phyloP scores from a whole-genome alignment of 1,284 basidiomycete genomes.

The Ustilago trichophora region DNA sequence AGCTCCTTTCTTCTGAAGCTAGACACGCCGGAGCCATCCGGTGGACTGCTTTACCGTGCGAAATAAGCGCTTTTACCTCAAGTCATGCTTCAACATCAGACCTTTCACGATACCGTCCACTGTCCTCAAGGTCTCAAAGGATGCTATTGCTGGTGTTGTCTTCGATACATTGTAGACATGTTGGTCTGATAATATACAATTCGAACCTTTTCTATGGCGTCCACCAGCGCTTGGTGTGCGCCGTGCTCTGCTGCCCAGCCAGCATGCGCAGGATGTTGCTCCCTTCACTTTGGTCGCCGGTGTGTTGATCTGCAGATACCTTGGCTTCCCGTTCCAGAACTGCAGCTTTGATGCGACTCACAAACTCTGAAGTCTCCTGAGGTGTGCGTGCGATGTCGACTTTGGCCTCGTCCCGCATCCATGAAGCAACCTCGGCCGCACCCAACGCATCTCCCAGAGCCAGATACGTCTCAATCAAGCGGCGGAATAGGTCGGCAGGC shows the following conservation, averaged over 20 bases:
- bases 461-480: constrained; percentile 32
- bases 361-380: constrained; percentile 14
- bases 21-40: constrained; percentile 13
- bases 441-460: constrained; percentile 25
- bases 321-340: constrained; percentile 8
- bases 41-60: constrained; percentile 27
- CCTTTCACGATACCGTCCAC: no score
- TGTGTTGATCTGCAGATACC: no score
- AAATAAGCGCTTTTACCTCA: no score
- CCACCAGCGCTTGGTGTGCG: constrained; percentile 38
- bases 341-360: constrained; percentile 25
- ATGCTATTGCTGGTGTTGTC: no score
- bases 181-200: neutral
- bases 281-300: no score
- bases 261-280: constrained; percentile 34
- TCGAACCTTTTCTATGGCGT: constrained; percentile 6
- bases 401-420: constrained; percentile 49
- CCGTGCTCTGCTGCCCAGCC: constrained; percentile 33
- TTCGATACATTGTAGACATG: no score
- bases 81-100: no score
- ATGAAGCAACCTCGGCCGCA: constrained; percentile 41
- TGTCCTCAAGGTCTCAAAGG: no score
- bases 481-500: constrained; percentile 17
- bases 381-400: constrained; percentile 8
- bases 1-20: constrained; percentile 1